These are phyloP conservation scores for Alectoria sarmentosa DNA, from an alignment of 495 filamentous ascomycete genomes.

Conservation along the genomic window DNA sequence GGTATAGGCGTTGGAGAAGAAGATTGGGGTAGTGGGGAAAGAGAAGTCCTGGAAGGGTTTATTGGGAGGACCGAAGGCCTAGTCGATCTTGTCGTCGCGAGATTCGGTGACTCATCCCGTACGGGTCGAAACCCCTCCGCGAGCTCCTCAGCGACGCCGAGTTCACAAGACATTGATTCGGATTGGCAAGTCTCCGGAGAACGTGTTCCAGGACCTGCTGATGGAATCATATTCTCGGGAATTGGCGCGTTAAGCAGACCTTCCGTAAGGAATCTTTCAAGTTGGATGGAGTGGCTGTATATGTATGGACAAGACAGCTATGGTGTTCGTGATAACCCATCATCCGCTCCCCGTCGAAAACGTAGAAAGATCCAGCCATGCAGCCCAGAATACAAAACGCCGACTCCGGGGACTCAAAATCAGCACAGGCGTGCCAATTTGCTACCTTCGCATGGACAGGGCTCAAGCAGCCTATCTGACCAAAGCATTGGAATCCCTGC, in stretches of 20 bases:
- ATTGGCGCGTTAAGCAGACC: slow-evolving; percentile 56
- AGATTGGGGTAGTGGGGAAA: slow-evolving; percentile 83
- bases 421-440: not conserved
- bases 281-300: slow-evolving; percentile 82
- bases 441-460: not conserved
- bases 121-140: slow-evolving; percentile 8
- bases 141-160: slow-evolving; percentile 14
- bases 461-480: not conserved
- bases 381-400: not conserved
- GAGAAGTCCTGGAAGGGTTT: slow-evolving; percentile 85
- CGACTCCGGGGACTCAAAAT: not conserved
- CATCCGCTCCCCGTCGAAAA: slow-evolving; percentile 44
- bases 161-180: not conserved
- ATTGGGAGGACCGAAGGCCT: slow-evolving; percentile 55
- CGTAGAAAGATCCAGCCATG: slow-evolving; percentile 29
- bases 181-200: slow-evolving; percentile 7
- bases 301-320: slow-evolving; percentile 70
- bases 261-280: slow-evolving; percentile 58
- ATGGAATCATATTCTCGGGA: slow-evolving; percentile 81
- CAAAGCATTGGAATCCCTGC: slow-evolving; percentile 18
- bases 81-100: slow-evolving; percentile 78
- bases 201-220: slow-evolving; percentile 41
- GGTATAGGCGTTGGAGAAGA: slow-evolving; percentile 93
- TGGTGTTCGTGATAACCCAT: slow-evolving; percentile 69
- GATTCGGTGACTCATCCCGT: slow-evolving; percentile 58